A percentile compares a stretch with the other conserved stretches of the same genome.
These are phyloP conservation scores for Ogataea wickerhamii DNA, from an alignment of 805 yeast species.

Conservation along the genomic window DNA sequence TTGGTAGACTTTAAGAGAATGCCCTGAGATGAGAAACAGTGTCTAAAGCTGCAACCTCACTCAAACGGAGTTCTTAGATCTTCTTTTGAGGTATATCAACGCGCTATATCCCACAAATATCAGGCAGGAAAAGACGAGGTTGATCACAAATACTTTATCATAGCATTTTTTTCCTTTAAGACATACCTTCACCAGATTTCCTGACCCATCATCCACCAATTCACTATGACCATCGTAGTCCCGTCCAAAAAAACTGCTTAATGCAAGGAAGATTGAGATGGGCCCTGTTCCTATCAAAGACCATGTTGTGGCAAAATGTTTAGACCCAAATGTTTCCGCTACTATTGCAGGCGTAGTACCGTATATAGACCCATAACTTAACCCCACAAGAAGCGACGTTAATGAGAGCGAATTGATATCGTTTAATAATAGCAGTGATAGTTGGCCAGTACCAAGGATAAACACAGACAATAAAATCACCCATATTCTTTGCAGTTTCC, in stretches of 20 bases:
- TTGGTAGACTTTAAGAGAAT: background rate
- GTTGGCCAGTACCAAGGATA: conserved; percentile 37
- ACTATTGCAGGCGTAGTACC: conserved; percentile 75
- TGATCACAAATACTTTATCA: conserved; percentile 41
- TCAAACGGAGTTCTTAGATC: background rate
- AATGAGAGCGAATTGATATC: conserved; percentile 42
- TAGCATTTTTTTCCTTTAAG: conserved; percentile 46
- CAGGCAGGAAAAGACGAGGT: conserved; percentile 32
- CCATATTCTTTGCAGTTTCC: conserved; percentile 62
- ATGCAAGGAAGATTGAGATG: conserved; percentile 46
- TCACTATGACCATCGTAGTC: conserved; percentile 46
- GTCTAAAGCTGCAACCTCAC: too few species aligned
- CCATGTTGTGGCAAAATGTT: conserved; percentile 71
- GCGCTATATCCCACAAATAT: conserved; percentile 20
- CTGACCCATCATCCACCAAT: conserved; percentile 35
- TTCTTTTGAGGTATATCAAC: conserved; percentile 10
- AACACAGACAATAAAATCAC: conserved; percentile 44
- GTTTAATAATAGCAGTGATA: conserved; percentile 35
- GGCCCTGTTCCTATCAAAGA: conserved; percentile 74
- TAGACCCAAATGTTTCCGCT: conserved; percentile 69
- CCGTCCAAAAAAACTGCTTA: conserved; percentile 54
- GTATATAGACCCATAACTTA: conserved; percentile 65
- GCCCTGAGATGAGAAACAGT: conserved; percentile 40
- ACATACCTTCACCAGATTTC: conserved; percentile 36
- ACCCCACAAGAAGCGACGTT: conserved; percentile 56